Evolutionary conservation across 768 basidiomycete species (phyloP), one percentile per base, ranked within the genome.

Genomic region (Lentinus tigrinus): DNA sequence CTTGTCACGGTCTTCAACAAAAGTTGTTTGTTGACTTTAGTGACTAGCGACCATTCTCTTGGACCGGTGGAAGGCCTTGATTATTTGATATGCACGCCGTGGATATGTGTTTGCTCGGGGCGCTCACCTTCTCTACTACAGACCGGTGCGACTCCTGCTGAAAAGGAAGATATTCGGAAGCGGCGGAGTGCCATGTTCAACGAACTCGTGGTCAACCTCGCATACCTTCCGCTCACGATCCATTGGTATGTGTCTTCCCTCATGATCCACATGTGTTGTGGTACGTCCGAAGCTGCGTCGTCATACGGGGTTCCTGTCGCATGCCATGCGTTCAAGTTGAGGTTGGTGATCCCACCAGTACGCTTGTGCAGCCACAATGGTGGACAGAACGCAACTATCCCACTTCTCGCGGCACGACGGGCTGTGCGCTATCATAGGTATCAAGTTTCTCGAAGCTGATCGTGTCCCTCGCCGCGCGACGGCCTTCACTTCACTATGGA

Each of bases 171-270:
- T 50, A 68, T 91, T 21, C 61, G 68, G 23, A 76, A 83, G 55
- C 75, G 85, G 62, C 86, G 87, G 84, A 80, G 82, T 62, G 81
- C 86, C 16, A 83, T 85, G 54, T 85, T 84, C 81, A 87, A 83
- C 50, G 91, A 93, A 58, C 69, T 89, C 11, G 70, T 89, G 14
- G 82, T 84, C 48, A 93, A 93, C 67, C 60, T 88, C 8, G 84
- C 84, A 24, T 89, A 92, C 68, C 73, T 93, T n/a, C 94, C 93
- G 3, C 70, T 91, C 49, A 90, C 93, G 2, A 71, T 93, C 55
- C 94, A 96, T 69, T 94, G 92, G 93, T 91, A 62, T 53, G 82
- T 73, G 3, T 16, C 47, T 60, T 21, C 34, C 53, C 14, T 42
- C 19, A 3, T 28, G 17, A 43, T 14, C 16, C 14, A 43, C n/a